Conservation (phyloP, 1,284 basidiomycete genomes). For the Marasmius tenuissimus region DNA sequence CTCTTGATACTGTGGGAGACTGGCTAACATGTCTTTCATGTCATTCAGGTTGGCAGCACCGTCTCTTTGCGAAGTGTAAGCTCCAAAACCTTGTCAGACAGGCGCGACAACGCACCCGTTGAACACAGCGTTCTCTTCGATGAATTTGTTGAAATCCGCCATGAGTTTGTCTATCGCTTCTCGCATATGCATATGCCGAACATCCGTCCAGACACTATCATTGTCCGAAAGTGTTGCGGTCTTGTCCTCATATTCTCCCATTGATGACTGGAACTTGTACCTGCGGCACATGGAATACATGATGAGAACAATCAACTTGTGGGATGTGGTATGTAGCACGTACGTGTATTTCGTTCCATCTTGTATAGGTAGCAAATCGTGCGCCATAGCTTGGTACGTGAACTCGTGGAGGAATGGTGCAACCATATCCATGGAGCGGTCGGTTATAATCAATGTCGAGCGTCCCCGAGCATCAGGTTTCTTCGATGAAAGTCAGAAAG, state of each 20-base stretch:
- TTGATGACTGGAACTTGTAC: slow-evolving; percentile 85
- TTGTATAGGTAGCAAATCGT: slow-evolving; percentile 88
- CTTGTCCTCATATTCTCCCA: slow-evolving; percentile 86
- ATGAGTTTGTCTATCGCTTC: slow-evolving; percentile 97
- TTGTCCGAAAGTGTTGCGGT: slow-evolving; percentile 81
- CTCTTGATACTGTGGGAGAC: slow-evolving; percentile 92
- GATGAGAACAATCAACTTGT: neutral
- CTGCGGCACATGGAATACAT: slow-evolving; percentile 33
- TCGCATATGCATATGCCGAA: slow-evolving; percentile 97
- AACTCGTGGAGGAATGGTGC: slow-evolving; percentile 97
- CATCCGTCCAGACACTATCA: slow-evolving; percentile 89
- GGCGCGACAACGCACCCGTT: slow-evolving; percentile 55
- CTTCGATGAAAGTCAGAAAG: slow-evolving; percentile 33
- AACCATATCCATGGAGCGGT: slow-evolving; percentile 91
- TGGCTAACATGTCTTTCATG: slow-evolving; percentile 99
- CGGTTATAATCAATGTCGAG: slow-evolving; percentile 88
- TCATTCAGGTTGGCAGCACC: slow-evolving; percentile 91
- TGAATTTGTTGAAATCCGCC: slow-evolving; percentile 91
- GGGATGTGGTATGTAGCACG: slow-evolving; percentile 25
- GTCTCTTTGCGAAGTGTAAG: slow-evolving; percentile 41
- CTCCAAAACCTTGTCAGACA: neutral
- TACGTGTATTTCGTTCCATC: slow-evolving; percentile 87
- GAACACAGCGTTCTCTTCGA: slow-evolving; percentile 92
- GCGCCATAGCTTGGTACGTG: slow-evolving; percentile 98
- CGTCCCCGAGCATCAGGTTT: slow-evolving; percentile 77